These are phyloP conservation scores for Magnusiomyces sp. DNA, from an alignment of 1,139 yeast genomes.

Conservation along the genomic window DNA sequence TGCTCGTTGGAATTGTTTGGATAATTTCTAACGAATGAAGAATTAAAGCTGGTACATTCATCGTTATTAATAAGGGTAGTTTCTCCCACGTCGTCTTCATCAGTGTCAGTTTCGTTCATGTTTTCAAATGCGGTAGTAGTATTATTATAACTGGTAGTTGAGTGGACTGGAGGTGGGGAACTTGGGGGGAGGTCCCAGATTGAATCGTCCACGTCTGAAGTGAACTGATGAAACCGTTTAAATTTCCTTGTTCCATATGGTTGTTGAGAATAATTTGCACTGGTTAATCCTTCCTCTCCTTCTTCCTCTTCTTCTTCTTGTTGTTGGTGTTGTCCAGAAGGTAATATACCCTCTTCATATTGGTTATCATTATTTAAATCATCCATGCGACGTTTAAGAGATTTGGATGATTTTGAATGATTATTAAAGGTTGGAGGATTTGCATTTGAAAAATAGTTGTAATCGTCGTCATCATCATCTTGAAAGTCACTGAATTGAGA, in stretches of 20 bases:
- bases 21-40: not conserved
- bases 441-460: slow-evolving; percentile 15
- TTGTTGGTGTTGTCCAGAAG: not conserved
- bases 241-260: slow-evolving; percentile 10
- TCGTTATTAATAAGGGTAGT: not conserved
- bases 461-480: slow-evolving; percentile 21
- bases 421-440: too few species aligned
- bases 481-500: too few species aligned
- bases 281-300: slow-evolving; percentile 45
- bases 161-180: too few species aligned
- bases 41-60: not conserved
- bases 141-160: too few species aligned
- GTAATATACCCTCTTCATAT: not conserved
- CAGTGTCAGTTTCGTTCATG: not conserved
- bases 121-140: not conserved
- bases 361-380: not conserved
- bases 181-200: not conserved
- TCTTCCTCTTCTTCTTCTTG: not conserved
- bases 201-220: too few species aligned
- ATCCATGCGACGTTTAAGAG: not conserved
- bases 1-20: too few species aligned
- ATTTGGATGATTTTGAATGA: not conserved
- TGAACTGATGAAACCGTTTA: not conserved
- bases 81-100: not conserved
- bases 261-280: slow-evolving; percentile 33